These are phyloP conservation scores for Xylariaceae sp. DNA, from an alignment of 2,329 filamentous ascomycete genomes.

Conservation along the genomic window DNA sequence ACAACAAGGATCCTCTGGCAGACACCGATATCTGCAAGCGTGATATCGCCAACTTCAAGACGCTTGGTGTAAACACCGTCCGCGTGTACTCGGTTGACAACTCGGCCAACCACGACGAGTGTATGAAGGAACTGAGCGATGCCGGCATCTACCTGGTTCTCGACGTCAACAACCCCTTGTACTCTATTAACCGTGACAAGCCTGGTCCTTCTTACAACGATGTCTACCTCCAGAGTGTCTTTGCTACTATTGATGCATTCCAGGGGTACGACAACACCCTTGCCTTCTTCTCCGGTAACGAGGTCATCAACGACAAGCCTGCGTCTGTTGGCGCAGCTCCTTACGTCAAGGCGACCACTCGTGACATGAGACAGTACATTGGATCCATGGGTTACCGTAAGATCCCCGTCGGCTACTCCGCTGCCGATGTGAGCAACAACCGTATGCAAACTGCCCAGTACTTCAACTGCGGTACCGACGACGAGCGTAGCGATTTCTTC, in stretches of 20 bases:
- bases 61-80: constrained; percentile 84
- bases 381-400: constrained; percentile 55
- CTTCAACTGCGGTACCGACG: constrained; percentile 88
- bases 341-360: constrained; percentile 74
- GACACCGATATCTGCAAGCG: constrained; percentile 67
- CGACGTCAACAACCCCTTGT: constrained; percentile 84
- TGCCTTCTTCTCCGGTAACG: constrained; percentile 80
- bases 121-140: constrained; percentile 76
- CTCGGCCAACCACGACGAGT: constrained; percentile 72
- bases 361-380: constrained; percentile 72
- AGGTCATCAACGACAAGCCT: constrained; percentile 67
- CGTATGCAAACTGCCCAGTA: constrained; percentile 82
- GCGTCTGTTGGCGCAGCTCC: constrained; percentile 62
- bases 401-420: constrained; percentile 72
- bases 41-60: constrained; percentile 77
- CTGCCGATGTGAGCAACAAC: constrained; percentile 79
- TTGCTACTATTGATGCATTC: constrained; percentile 84
- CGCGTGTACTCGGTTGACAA: constrained; percentile 94
- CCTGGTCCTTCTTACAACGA: constrained; percentile 81
- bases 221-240: constrained; percentile 77
- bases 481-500: constrained; percentile 83
- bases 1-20: constrained; percentile 68
- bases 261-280: constrained; percentile 80
- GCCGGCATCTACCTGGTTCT: constrained; percentile 90
- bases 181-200: constrained; percentile 76